phyloP scores from a whole-genome alignment of 768 basidiomycete genomes.

The Auriscalpium microsporum region DNA sequence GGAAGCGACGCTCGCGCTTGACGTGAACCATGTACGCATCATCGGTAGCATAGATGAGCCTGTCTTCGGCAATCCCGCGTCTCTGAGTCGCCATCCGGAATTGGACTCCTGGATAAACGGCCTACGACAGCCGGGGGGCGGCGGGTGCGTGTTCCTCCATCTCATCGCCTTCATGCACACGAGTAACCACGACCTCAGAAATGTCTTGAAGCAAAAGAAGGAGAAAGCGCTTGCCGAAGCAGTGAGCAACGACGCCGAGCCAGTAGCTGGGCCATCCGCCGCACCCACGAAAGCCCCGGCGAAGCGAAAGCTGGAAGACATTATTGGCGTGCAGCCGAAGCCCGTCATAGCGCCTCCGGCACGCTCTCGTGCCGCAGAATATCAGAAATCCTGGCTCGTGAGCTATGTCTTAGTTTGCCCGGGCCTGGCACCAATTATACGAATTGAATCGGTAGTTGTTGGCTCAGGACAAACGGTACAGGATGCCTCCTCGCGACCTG shows the following conservation, averaged over 20 bases:
- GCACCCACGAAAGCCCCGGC: background rate
- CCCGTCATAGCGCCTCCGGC: background rate
- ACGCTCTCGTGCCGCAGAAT: background rate
- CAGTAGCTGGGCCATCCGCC: background rate
- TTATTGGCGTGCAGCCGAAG: background rate
- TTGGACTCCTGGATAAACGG: conserved; percentile 47
- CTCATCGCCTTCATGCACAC: conserved; percentile 3
- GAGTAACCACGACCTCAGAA: conserved; percentile 20
- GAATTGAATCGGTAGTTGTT: too few species aligned
- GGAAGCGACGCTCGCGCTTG: conserved; percentile 39
- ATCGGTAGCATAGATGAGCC: conserved; percentile 39
- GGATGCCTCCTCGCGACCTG: too few species aligned
- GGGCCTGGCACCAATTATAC: too few species aligned
- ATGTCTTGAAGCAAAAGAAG: conserved; percentile 39
- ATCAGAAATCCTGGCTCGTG: background rate
- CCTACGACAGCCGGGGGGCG: conserved; percentile 48
- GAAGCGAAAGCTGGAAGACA: background rate
- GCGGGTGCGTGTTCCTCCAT: conserved; percentile 38
- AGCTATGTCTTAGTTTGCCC: background rate
- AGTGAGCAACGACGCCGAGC: background rate
- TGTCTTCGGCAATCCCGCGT: conserved; percentile 42
- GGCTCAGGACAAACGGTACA: too few species aligned
- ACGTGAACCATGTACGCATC: conserved; percentile 35
- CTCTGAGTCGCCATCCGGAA: conserved; percentile 31
- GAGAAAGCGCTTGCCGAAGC: conserved; percentile 15